A percentile compares a stretch with the other conserved stretches of the same genome.
Conservation (phyloP, 257 asterid genomes). For the Lavandula angustifolia region DNA sequence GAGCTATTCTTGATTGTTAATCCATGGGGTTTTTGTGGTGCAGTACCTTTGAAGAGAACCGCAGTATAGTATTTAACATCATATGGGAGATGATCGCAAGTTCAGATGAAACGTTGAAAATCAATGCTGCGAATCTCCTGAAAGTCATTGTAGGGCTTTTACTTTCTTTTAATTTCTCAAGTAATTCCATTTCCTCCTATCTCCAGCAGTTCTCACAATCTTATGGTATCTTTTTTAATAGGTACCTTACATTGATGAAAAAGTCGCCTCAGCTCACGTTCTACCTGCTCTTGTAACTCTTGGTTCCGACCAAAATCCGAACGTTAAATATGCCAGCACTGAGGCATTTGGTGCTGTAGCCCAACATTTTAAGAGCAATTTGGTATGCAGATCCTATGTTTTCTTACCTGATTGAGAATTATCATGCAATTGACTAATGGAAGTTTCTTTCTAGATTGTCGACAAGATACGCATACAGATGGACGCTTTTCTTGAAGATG, state of each 20-base stretch:
- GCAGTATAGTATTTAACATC: constrained; percentile 70
- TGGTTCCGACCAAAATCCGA: constrained; percentile 95
- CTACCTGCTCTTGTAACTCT: constrained; percentile 98
- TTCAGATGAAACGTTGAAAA: constrained; percentile 65
- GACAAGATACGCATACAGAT: constrained; percentile 97
- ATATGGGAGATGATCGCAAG: constrained; percentile 97
- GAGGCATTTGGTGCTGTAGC: constrained; percentile 98
- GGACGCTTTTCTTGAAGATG: constrained; percentile 99
- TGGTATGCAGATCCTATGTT: constrained; percentile 46
- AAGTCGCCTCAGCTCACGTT: constrained; percentile 84
- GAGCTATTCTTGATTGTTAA: constrained; percentile 30
- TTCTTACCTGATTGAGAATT: constrained; percentile 24
- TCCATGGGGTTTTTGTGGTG: constrained; percentile 31
- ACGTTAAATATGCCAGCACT: constrained; percentile 88
- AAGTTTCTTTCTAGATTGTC: constrained; percentile 59
- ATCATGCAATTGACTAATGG: constrained; percentile 34
- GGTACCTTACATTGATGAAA: constrained; percentile 88
- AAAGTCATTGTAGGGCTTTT: constrained; percentile 78
- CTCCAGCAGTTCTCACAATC: constrained; percentile 12
- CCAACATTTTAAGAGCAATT: constrained; percentile 82
- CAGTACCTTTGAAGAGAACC: constrained; percentile 89
- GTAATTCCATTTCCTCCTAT: constrained; percentile 18
- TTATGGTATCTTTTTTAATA: constrained; percentile 30
- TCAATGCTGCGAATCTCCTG: constrained; percentile 74
- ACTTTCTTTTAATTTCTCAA: constrained; percentile 14